Evolutionary conservation across 2,329 filamentous ascomycete species (phyloP).

Genomic region (Colletotrichum ledebouriae): DNA sequence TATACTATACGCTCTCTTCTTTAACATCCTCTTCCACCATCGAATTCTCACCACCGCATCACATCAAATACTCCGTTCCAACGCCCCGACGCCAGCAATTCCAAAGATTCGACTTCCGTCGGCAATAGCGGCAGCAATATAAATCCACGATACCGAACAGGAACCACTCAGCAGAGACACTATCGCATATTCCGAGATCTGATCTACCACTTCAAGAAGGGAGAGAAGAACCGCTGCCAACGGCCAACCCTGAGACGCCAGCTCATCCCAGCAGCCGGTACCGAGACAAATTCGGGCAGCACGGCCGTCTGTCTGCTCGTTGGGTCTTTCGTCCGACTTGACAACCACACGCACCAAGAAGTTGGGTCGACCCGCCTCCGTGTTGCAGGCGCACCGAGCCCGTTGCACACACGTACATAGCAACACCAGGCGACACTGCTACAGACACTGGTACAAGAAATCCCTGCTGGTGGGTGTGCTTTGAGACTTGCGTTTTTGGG

Average conservation of each 20-base stretch:
- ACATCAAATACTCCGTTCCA: conserved; percentile 16
- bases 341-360: conserved; percentile 33
- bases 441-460: conserved; percentile 11
- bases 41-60: not conserved
- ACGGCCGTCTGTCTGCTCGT: conserved; percentile 24
- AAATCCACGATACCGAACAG: conserved; percentile 11
- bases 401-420: conserved; percentile 22
- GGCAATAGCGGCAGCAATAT: conserved; percentile 33
- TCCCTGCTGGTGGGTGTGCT: conserved; percentile 9
- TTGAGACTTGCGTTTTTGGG: not conserved
- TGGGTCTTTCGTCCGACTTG: conserved; percentile 39
- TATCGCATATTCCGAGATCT: not conserved
- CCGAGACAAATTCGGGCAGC: conserved; percentile 37
- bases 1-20: too few species aligned
- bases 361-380: conserved; percentile 37
- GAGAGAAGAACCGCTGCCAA: conserved; percentile 28
- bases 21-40: not conserved
- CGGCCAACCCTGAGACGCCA: conserved; percentile 24
- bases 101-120: conserved; percentile 8
- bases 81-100: conserved; percentile 10
- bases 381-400: conserved; percentile 35
- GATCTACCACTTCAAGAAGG: conserved; percentile 6
- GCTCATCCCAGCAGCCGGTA: conserved; percentile 33
- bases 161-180: conserved; percentile 21
- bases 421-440: conserved; percentile 12